Percentiles rank a stretch among this genome's conserved stretches.
Conservation (phyloP, 208 protist genomes). For the Vickermania spadyakhi region DNA sequence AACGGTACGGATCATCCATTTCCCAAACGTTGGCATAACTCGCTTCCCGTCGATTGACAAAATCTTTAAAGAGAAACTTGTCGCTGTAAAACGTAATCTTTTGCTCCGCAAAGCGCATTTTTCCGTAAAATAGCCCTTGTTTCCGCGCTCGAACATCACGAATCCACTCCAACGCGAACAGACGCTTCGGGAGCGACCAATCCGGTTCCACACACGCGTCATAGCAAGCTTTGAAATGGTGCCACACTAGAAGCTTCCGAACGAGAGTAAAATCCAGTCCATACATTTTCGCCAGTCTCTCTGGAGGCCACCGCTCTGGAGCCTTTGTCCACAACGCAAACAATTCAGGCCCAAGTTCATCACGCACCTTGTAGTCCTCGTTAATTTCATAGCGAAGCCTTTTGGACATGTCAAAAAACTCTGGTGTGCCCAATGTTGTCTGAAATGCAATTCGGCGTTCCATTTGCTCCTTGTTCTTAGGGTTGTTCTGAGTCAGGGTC, state of each 20-base stretch:
- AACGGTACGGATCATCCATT: conserved; percentile 93
- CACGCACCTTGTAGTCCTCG: conserved; percentile 91
- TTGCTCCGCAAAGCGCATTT: conserved; percentile 89
- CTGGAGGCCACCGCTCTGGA: conserved; percentile 90
- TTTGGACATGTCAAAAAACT: conserved; percentile 92
- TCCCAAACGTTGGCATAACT: conserved; percentile 93
- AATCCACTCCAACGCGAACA: conserved; percentile 92
- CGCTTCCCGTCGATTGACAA: conserved; percentile 88
- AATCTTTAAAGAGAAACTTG: conserved; percentile 89
- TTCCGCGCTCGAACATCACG: conserved; percentile 84
- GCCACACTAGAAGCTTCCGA: conserved; percentile 89
- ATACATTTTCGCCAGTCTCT: conserved; percentile 91
- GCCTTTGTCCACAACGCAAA: conserved; percentile 91
- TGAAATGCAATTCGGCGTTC: conserved; percentile 86
- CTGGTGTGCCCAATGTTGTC: conserved; percentile 85
- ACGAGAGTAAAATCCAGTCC: conserved; percentile 89
- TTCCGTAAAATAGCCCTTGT: conserved; percentile 88
- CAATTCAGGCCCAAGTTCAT: conserved; percentile 90
- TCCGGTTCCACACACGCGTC: conserved; percentile 91
- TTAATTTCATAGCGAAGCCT: conserved; percentile 90
- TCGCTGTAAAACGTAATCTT: conserved; percentile 93
- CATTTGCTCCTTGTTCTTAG: conserved; percentile 78
- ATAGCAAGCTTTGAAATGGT: conserved; percentile 93
- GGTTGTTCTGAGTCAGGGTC: conserved; percentile 85
- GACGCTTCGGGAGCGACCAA: conserved; percentile 87